These are phyloP conservation scores for Eutrema heterophyllum DNA, from an alignment of 345 rosid species.

Conservation along the genomic window DNA sequence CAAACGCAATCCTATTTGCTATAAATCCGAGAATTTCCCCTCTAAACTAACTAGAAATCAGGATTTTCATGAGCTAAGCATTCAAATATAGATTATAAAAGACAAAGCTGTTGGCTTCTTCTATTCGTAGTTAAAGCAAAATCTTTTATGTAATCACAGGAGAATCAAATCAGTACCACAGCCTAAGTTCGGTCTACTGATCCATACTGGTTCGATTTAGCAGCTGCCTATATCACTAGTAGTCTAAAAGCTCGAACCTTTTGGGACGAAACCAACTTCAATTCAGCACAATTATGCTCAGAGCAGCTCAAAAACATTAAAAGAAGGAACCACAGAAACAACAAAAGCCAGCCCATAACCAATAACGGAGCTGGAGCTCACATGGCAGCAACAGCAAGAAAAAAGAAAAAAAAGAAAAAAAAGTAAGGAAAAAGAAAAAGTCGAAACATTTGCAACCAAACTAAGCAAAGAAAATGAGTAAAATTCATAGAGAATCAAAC, in stretches of 20 bases:
- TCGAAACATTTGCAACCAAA: background rate
- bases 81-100: background rate
- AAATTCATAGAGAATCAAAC: background rate
- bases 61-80: background rate
- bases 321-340: background rate
- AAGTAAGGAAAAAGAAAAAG: background rate
- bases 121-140: background rate
- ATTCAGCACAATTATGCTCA: constrained; percentile 9
- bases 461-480: background rate
- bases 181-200: background rate
- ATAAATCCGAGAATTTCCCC: background rate
- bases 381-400: background rate
- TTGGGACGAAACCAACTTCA: background rate
- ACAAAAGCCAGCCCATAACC: background rate
- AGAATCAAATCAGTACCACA: background rate
- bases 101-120: background rate
- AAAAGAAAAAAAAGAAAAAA: too few relatives aligned
- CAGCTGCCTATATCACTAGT: background rate
- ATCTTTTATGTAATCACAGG: background rate
- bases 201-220: background rate
- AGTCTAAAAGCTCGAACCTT: constrained; percentile 14
- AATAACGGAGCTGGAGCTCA: constrained; percentile 17
- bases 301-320: background rate
- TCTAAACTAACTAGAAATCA: background rate
- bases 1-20: background rate